Conservation (phyloP, 768 basidiomycete species). For the Cystofilobasidium capitatum region DNA sequence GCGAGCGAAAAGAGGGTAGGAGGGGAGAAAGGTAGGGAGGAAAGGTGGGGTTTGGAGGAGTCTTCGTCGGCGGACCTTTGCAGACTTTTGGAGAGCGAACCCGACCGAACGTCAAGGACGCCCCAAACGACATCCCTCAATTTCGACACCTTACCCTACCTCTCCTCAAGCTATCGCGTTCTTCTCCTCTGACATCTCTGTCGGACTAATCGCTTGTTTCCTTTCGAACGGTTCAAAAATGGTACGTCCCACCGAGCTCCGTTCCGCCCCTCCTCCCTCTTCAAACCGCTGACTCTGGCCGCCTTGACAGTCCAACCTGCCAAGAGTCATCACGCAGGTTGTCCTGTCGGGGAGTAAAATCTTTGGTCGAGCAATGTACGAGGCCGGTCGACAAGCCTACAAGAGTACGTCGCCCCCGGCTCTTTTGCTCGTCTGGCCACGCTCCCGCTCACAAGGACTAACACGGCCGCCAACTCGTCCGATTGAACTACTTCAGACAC, state of each 20-base stretch:
- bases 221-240: not conserved
- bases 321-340: slow-evolving; percentile 71
- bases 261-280: too few relatives aligned
- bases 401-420: slow-evolving; percentile 56
- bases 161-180: too few relatives aligned
- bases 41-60: too few relatives aligned
- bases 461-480: not conserved
- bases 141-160: not conserved
- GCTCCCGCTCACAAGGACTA: not conserved
- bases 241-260: too few relatives aligned
- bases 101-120: too few relatives aligned
- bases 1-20: too few relatives aligned
- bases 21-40: too few relatives aligned
- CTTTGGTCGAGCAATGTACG: slow-evolving; percentile 79
- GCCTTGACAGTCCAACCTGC: slow-evolving; percentile 51
- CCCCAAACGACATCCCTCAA: too few relatives aligned
- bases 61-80: too few relatives aligned
- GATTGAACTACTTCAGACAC: slow-evolving; percentile 52
- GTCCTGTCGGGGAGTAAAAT: slow-evolving; percentile 66
- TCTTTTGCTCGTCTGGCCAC: not conserved
- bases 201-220: not conserved
- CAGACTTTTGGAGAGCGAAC: too few relatives aligned
- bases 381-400: slow-evolving; percentile 82
- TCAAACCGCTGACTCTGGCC: too few relatives aligned
- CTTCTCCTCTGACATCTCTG: not conserved